phyloP scores from a whole-genome alignment of 2,329 filamentous ascomycete genomes.

The Akanthomyces lecanii region DNA sequence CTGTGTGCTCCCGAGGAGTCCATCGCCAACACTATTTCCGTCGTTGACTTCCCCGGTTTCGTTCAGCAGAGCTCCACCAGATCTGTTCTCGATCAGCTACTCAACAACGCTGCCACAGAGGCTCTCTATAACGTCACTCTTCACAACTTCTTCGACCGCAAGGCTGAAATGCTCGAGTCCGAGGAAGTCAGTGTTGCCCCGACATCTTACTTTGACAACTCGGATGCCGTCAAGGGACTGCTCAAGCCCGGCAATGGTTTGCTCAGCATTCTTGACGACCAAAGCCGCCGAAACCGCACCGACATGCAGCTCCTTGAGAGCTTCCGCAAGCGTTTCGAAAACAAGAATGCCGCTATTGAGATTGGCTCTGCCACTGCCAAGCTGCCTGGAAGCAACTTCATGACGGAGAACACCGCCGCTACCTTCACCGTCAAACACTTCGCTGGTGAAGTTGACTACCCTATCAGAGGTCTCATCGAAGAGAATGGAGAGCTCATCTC shows the following conservation, averaged over 20 bases:
- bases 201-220: constrained; percentile 97
- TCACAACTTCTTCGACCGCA: constrained; percentile 93
- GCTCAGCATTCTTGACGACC: constrained; percentile 91
- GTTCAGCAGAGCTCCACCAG: constrained; percentile 77
- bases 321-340: constrained; percentile 85
- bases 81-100: constrained; percentile 82
- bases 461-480: constrained; percentile 79
- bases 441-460: constrained; percentile 93
- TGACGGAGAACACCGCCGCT: constrained; percentile 73
- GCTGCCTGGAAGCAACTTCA: constrained; percentile 84
- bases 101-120: constrained; percentile 92
- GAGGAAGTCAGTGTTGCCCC: constrained; percentile 88
- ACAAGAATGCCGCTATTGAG: constrained; percentile 86
- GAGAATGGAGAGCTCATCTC: constrained; percentile 96
- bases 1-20: constrained; percentile 83
- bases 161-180: constrained; percentile 87
- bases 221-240: constrained; percentile 85
- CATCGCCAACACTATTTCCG: constrained; percentile 88
- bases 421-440: constrained; percentile 92
- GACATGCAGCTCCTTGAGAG: constrained; percentile 90
- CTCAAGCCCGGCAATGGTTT: constrained; percentile 91
- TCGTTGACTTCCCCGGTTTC: constrained; percentile 96
- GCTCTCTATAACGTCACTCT: constrained; percentile 88
- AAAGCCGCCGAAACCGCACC: constrained; percentile 82
- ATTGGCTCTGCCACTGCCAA: constrained; percentile 71